Conservation (phyloP, 768 basidiomycete species). For the Dentipellis fragilis region DNA sequence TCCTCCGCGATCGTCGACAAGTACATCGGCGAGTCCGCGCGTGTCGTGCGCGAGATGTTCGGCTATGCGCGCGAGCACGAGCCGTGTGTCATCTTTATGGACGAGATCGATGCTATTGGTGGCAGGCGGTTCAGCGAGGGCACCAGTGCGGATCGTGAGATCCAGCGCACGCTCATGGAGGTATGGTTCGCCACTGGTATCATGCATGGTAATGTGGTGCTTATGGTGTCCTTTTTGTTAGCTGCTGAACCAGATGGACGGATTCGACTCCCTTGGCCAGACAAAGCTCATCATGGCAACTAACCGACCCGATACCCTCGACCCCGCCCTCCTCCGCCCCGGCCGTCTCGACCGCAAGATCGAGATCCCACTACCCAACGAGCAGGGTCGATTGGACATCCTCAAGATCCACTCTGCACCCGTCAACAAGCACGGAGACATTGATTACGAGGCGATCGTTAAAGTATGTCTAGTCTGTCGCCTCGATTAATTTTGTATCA, state of each 20-base stretch:
- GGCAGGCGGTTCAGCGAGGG: constrained; percentile 87
- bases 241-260: constrained; percentile 99
- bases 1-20: constrained; percentile 97
- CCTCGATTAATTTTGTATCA: constrained; percentile 1
- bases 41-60: constrained; percentile 97
- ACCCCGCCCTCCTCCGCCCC: constrained; percentile 92
- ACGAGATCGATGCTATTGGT: constrained; percentile 96
- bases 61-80: constrained; percentile 96
- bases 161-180: constrained; percentile 98
- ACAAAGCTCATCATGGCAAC: constrained; percentile 99
- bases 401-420: constrained; percentile 93
- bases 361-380: constrained; percentile 95
- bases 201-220: not conserved
- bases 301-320: constrained; percentile 95
- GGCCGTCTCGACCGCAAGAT: constrained; percentile 96
- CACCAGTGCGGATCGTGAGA: constrained; percentile 96
- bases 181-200: constrained; percentile 23
- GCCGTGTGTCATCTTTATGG: constrained; percentile 98
- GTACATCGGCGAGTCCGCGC: constrained; percentile 96
- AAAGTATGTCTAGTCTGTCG: constrained; percentile 46
- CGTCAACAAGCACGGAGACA: constrained; percentile 90
- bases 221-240: constrained; percentile 21
- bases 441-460: constrained; percentile 97
- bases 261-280: constrained; percentile 91
- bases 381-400: constrained; percentile 92